Evolutionary conservation across 2,329 filamentous ascomycete species (phyloP).

Genomic region (Pseudogymnoascus sp.): DNA sequence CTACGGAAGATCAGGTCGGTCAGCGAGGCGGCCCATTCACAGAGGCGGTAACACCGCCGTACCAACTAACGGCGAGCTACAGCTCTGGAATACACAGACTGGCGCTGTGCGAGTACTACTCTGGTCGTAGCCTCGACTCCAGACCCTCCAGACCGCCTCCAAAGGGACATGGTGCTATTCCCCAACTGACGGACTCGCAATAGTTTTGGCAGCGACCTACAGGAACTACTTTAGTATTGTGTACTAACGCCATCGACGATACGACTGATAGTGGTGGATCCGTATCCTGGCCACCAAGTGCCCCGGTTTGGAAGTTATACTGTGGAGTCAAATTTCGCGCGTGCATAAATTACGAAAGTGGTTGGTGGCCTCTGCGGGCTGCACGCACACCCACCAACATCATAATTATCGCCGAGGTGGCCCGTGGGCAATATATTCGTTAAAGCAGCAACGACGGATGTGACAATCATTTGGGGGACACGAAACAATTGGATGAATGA

Average conservation of each 20-base stretch:
- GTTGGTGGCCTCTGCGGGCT: slow-evolving; percentile 2
- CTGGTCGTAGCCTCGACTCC: neutral
- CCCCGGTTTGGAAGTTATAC: slow-evolving; percentile 7
- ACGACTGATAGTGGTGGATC: slow-evolving; percentile 7
- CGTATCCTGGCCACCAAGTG: neutral
- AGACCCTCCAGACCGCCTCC: slow-evolving; percentile 4
- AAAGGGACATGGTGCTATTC: neutral
- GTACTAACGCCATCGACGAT: slow-evolving; percentile 3
- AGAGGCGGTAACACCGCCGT: slow-evolving; percentile 10
- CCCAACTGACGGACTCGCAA: neutral
- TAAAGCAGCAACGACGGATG: slow-evolving; percentile 7
- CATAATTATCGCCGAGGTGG: slow-evolving; percentile 11
- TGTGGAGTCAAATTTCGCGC: slow-evolving; percentile 11
- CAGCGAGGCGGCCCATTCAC: slow-evolving; percentile 3
- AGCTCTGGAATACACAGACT: slow-evolving; percentile 2
- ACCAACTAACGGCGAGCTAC: slow-evolving; percentile 9
- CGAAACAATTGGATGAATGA: slow-evolving; percentile 5
- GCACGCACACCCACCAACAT: neutral
- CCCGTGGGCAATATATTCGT: neutral
- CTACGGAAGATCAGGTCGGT: slow-evolving; percentile 8
- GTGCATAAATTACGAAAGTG: slow-evolving; percentile 9
- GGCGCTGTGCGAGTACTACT: neutral
- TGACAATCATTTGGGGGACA: slow-evolving; percentile 8
- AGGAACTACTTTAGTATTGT: neutral
- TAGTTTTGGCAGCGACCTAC: neutral